A percentile compares a stretch with the other conserved stretches of the same genome.
These are phyloP conservation scores for Flaveria linearis DNA, from an alignment of 129 eudicot species.

Conservation along the genomic window DNA sequence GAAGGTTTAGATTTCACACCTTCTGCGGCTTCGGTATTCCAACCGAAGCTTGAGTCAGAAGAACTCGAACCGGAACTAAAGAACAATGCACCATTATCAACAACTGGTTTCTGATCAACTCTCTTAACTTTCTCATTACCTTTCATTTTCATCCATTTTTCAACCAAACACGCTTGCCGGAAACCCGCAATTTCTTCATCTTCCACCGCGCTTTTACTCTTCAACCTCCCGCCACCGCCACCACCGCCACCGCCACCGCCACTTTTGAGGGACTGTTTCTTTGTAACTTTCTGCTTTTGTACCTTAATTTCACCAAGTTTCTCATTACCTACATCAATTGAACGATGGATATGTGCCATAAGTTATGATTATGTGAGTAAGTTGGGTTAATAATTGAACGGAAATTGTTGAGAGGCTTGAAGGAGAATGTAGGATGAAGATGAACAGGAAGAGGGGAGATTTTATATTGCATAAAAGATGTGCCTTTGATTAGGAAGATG, in stretches of 20 bases:
- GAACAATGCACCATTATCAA: conserved; percentile 49
- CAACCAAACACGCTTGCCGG: conserved; percentile 43
- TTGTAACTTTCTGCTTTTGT: conserved; percentile 23
- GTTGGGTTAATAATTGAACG: conserved; percentile 24
- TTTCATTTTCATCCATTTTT: conserved; percentile 54
- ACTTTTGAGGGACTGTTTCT: too few species aligned
- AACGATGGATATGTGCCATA: conserved; percentile 71
- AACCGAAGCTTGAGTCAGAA: conserved; percentile 67
- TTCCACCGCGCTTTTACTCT: conserved; percentile 32
- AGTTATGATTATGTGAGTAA: too few species aligned
- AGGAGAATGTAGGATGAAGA: conserved; percentile 29
- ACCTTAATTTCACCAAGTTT: conserved; percentile 36
- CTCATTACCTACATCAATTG: conserved; percentile 54
- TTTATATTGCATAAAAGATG: conserved; percentile 16
- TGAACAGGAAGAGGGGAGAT: conserved; percentile 33
- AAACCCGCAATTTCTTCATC: conserved; percentile 44
- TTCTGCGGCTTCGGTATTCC: conserved; percentile 47
- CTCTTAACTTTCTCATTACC: conserved; percentile 39
- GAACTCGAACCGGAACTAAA: conserved; percentile 71
- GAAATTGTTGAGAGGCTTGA: conserved; percentile 27
- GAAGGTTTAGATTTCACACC: conserved; percentile 34
- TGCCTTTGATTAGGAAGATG: conserved; percentile 6
- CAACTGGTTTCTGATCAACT: conserved; percentile 28
- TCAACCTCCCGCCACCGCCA: conserved; percentile 18
- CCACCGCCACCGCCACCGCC: background rate